These are phyloP conservation scores for Xylaria palmicola DNA, from an alignment of 495 filamentous ascomycete species.

Conservation along the genomic window DNA sequence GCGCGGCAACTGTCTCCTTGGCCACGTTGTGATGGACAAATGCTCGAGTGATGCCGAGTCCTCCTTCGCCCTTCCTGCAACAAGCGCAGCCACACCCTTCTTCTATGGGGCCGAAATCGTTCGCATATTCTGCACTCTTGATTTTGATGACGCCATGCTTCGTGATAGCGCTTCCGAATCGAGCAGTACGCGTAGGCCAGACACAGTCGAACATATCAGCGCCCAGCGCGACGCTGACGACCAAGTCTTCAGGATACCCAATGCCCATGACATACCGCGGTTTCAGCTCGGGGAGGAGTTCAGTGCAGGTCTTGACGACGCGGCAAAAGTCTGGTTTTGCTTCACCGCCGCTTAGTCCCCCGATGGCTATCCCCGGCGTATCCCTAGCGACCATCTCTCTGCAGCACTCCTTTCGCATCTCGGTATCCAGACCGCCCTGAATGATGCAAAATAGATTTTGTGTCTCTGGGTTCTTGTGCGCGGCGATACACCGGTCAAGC, in stretches of 20 bases:
- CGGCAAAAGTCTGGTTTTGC: constrained; percentile 57
- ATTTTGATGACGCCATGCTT: constrained; percentile 78
- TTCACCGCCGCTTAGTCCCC: constrained; percentile 84
- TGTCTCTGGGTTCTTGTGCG: constrained; percentile 72
- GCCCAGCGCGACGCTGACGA: constrained; percentile 87
- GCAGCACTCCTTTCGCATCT: constrained; percentile 81
- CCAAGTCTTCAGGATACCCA: constrained; percentile 91
- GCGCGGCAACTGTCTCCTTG: constrained; percentile 94
- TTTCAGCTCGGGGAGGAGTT: constrained; percentile 80
- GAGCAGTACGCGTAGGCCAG: constrained; percentile 94
- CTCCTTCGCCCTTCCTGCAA: constrained; percentile 68
- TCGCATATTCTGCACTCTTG: constrained; percentile 68
- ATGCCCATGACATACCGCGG: constrained; percentile 99
- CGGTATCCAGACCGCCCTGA: constrained; percentile 90
- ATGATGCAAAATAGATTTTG: constrained; percentile 99
- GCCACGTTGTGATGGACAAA: constrained; percentile 88
- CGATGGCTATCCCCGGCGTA: constrained; percentile 96
- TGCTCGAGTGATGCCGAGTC: constrained; percentile 81
- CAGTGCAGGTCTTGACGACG: constrained; percentile 82
- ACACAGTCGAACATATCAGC: constrained; percentile 99
- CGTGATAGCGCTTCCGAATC: constrained; percentile 93
- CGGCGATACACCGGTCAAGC: constrained; percentile 93
- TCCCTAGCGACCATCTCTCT: constrained; percentile 85
- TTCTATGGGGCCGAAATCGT: constrained; percentile 82
- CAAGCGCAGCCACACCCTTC: constrained; percentile 75